A percentile compares a stretch with the other conserved stretches of the same genome.
Conservation (phyloP, 192 early-diverging fungal species). For the Coemansia sp. region DNA sequence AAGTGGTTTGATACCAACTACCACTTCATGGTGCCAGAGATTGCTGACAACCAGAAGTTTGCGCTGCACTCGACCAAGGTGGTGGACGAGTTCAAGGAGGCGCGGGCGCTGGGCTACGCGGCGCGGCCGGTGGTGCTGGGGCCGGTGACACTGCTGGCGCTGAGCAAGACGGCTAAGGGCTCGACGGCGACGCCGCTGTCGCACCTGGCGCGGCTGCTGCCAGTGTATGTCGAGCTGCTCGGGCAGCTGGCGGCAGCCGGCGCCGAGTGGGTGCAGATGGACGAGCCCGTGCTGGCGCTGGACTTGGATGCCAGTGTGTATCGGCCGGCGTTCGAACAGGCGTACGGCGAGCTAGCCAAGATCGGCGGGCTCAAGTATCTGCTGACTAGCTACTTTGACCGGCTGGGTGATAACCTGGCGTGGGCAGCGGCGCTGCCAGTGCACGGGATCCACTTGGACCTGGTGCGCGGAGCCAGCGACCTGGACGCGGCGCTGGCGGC, state of each 20-base stretch:
- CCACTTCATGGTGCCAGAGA: slow-evolving; percentile 87
- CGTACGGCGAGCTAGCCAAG: slow-evolving; percentile 32
- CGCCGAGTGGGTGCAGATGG: slow-evolving; percentile 91
- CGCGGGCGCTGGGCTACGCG: slow-evolving; percentile 83
- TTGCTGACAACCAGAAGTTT: slow-evolving; percentile 73
- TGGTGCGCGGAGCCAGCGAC: slow-evolving; percentile 78
- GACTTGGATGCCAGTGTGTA: slow-evolving; percentile 79
- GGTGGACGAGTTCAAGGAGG: slow-evolving; percentile 84
- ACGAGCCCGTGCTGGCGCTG: slow-evolving; percentile 87
- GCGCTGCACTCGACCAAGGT: slow-evolving; percentile 63
- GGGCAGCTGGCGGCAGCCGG: slow-evolving; percentile 72
- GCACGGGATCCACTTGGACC: slow-evolving; percentile 85
- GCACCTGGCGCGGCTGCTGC: slow-evolving; percentile 74
- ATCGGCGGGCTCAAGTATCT: slow-evolving; percentile 54
- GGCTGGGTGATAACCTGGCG: slow-evolving; percentile 67
- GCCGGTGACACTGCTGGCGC: slow-evolving; percentile 82
- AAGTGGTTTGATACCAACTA: slow-evolving; percentile 99
- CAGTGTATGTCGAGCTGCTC: slow-evolving; percentile 76
- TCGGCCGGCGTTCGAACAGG: slow-evolving; percentile 60
- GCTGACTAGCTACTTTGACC: slow-evolving; percentile 93
- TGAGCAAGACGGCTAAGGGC: slow-evolving; percentile 78
- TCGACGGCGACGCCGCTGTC: slow-evolving; percentile 68
- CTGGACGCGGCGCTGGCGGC: slow-evolving; percentile 66
- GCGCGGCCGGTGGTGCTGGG: slow-evolving; percentile 93
- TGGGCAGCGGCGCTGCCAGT: slow-evolving; percentile 71